Evolutionary conservation across 2,329 filamentous ascomycete genomes (phyloP), one percentile per base, ranked within the genome.

Genomic region (Aspergillus brasiliensis): DNA sequence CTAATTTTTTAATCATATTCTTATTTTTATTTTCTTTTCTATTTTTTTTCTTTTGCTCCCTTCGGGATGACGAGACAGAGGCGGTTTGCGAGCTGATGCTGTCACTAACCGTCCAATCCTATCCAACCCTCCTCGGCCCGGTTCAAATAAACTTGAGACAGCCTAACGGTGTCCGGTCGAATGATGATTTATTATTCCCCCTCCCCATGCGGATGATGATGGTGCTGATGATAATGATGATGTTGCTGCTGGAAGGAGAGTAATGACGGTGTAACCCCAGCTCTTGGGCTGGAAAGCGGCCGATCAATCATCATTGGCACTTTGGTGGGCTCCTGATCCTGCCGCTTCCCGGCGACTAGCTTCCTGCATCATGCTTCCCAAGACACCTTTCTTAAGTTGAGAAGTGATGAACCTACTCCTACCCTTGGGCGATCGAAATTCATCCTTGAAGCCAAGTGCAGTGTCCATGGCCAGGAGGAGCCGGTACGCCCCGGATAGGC

Each of bases 101-200:
- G 57, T 55, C 58, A 37, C 31, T 31, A 25, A 52, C 53, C 59
- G 55, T 48, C 49, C 38, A 34, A 57, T 63, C 55, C 47, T 44
- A 51, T 40, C 55, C 37, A 49, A 51, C 57, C 37, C 51, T 62
- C 56, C 52, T 58, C 59, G 64, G 59, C 62, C 65, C 64, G 61
- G 58, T 70, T 62, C 63, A 69, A 74, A 75, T 75, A 71, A 75
- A 76, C 72, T 72, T 71, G 74, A 76, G 76, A 77, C 75, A 73
- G 62, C 64, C 74, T 75, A 76, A 76, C 71, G 69, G 72, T 64
- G 64, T 62, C 66, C 62, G 65, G 65, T 65, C 56, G 62, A 58
- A 57, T 62, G 58, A 62, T 62, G 58, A 62, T 62, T 61, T 57
- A 56, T 57, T 59, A 56, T 55, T 59, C 48, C 51, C 42, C 40